Conservation (phyloP, 352 stramenopile genomes). For the Phytopythium cucurbitacearum region DNA sequence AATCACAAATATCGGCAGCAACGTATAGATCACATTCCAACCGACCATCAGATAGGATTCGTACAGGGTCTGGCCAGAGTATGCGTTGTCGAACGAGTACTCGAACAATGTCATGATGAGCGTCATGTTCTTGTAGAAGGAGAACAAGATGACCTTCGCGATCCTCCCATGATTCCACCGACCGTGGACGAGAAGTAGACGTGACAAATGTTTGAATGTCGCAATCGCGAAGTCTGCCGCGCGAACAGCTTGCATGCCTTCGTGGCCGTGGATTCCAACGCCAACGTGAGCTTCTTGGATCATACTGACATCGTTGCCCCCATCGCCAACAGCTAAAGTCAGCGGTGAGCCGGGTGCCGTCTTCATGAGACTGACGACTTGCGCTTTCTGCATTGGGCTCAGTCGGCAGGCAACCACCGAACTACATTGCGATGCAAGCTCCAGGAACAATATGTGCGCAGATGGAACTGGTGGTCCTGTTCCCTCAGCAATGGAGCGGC, state of each 20-base stretch:
- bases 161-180: constrained; percentile 85
- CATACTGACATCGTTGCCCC: constrained; percentile 99
- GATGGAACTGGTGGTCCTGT: constrained; percentile 11
- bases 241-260: constrained; percentile 91
- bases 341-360: constrained; percentile 55
- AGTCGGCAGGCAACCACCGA: constrained; percentile 86
- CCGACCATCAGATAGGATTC: constrained; percentile 88
- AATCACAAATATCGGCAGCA: constrained; percentile 91
- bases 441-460: constrained; percentile 71
- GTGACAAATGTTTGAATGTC: constrained; percentile 75
- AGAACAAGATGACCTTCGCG: constrained; percentile 79
- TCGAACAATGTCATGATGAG: constrained; percentile 94
- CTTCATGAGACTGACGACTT: constrained; percentile 94
- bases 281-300: constrained; percentile 99
- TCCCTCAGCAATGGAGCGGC: constrained; percentile 20
- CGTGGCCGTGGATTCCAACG: constrained; percentile 97
- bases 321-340: constrained; percentile 97
- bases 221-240: constrained; percentile 83
- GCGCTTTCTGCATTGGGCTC: constrained; percentile 90
- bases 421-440: constrained; percentile 80
- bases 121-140: constrained; percentile 91
- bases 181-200: constrained; percentile 74
- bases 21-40: constrained; percentile 95
- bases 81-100: constrained; percentile 83
- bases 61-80: constrained; percentile 89